These are phyloP conservation scores for Cephaloascus albidus DNA, from an alignment of 805 yeast genomes.

Conservation along the genomic window DNA sequence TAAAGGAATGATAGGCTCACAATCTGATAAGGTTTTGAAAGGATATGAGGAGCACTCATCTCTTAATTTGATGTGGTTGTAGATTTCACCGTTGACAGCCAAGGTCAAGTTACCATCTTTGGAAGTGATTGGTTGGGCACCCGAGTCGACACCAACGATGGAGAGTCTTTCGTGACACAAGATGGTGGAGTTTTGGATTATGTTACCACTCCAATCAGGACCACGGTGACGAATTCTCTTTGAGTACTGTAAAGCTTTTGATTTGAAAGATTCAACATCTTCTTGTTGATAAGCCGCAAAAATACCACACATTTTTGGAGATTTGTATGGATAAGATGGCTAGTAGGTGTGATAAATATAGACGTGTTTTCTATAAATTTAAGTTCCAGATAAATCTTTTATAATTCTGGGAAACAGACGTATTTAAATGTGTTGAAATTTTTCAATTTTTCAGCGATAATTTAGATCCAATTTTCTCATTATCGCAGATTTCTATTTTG, in stretches of 20 bases:
- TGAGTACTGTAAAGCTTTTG: slow-evolving; percentile 81
- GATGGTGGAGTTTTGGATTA: slow-evolving; percentile 68
- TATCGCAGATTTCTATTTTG: too few species aligned
- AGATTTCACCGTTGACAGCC: slow-evolving; percentile 96
- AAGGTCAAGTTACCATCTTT: slow-evolving; percentile 64
- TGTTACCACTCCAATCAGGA: slow-evolving; percentile 98
- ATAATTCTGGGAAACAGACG: background rate
- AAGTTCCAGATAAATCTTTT: background rate
- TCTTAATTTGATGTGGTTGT: slow-evolving; percentile 91
- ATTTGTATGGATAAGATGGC: too few species aligned
- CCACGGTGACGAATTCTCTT: slow-evolving; percentile 97
- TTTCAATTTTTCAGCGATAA: background rate
- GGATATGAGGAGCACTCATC: slow-evolving; percentile 61
- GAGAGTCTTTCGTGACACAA: slow-evolving; percentile 94
- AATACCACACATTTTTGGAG: slow-evolving; percentile 83
- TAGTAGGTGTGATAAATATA: too few species aligned
- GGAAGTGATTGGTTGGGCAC: slow-evolving; percentile 94
- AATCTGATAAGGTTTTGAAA: slow-evolving; percentile 84
- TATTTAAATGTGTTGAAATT: background rate
- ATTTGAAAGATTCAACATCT: slow-evolving; percentile 72
- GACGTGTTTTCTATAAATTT: too few species aligned
- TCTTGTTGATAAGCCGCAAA: slow-evolving; percentile 85
- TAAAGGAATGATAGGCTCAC: slow-evolving; percentile 96
- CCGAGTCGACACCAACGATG: slow-evolving; percentile 93
- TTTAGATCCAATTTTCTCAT: background rate